Percentiles rank a stretch among this genome's conserved stretches.
Conservation (phyloP, 2,329 filamentous ascomycete genomes). For the Allantophomopsis cytisporea region DNA sequence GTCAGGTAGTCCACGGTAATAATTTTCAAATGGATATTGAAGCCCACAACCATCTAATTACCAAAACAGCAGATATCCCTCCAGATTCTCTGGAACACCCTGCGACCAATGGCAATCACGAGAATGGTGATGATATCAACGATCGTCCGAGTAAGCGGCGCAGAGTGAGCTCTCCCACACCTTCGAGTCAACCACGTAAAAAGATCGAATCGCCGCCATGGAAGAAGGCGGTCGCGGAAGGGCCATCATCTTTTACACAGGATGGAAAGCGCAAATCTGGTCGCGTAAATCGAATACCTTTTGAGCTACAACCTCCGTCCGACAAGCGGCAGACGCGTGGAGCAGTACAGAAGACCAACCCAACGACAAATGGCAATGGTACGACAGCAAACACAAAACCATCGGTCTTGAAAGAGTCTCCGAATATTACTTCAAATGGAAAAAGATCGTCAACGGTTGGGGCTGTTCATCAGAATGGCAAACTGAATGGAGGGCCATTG, state of each 20-base stretch:
- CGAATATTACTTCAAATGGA: constrained; percentile 5
- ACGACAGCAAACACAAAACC: constrained; percentile 11
- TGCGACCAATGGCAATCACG: constrained; percentile 10
- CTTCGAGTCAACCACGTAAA: constrained; percentile 23
- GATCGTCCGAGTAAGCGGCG: constrained; percentile 51
- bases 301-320: constrained; percentile 34
- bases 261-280: constrained; percentile 59
- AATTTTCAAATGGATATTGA: neutral
- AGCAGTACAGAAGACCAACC: constrained; percentile 20
- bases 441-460: constrained; percentile 9
- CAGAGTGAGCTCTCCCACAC: constrained; percentile 36
- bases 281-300: constrained; percentile 41
- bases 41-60: constrained; percentile 1
- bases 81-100: constrained; percentile 10
- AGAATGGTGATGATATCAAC: constrained; percentile 13
- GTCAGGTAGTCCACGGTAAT: constrained; percentile 15
- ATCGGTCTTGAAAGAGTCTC: constrained; percentile 8
- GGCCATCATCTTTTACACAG: constrained; percentile 68
- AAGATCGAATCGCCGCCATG: constrained; percentile 73
- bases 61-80: constrained; percentile 9
- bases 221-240: constrained; percentile 76
- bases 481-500: neutral
- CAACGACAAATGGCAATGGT: too few species aligned
- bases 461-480: neutral
- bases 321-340: constrained; percentile 38